Conservation (phyloP, 805 yeast genomes). For the Zygotorulaspora danielsina region DNA sequence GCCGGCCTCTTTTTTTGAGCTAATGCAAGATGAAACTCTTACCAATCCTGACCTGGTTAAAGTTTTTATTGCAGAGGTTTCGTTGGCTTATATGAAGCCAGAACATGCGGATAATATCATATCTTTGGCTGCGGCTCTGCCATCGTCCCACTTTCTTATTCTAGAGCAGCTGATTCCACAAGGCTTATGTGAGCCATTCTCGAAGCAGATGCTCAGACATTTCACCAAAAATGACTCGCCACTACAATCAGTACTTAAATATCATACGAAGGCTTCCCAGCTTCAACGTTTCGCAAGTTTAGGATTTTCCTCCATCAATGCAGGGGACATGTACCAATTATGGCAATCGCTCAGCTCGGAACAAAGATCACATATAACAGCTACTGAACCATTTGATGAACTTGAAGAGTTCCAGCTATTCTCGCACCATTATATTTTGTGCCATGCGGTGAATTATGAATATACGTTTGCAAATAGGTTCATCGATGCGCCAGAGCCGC, state of each 20-base stretch:
- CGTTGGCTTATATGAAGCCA: constrained; percentile 74
- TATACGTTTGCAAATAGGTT: constrained; percentile 13
- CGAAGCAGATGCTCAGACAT: constrained; percentile 69
- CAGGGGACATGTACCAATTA: constrained; percentile 50
- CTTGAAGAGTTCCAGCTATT: constrained; percentile 76
- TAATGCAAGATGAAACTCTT: constrained; percentile 13
- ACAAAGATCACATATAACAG: constrained; percentile 40
- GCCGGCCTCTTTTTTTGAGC: constrained; percentile 35
- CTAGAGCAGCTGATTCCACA: constrained; percentile 71
- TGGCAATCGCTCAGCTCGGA: constrained; percentile 50
- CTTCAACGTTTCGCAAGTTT: constrained; percentile 42
- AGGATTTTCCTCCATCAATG: constrained; percentile 49
- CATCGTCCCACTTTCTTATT: constrained; percentile 55
- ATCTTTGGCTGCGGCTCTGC: constrained; percentile 39
- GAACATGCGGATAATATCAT: constrained; percentile 61
- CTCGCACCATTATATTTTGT: constrained; percentile 67
- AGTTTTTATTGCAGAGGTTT: constrained; percentile 76
- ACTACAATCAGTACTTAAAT: constrained; percentile 55
- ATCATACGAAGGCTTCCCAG: constrained; percentile 52
- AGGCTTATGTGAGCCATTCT: constrained; percentile 61
- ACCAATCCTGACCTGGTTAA: constrained; percentile 37
- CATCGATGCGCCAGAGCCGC: background rate
- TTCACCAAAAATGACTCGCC: constrained; percentile 65
- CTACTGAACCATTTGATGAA: constrained; percentile 72
- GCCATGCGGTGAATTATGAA: constrained; percentile 53